A percentile compares a stretch with the other conserved stretches of the same genome.
These are phyloP conservation scores for Triticum aestivum DNA, from an alignment of 176 grass and related monocot genomes.

Conservation along the genomic window IWGSC_CS_RefSeq_v2.1 NC_057795.1:200030017-200030516, in stretches of 20 bases:
- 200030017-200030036: too few relatives aligned
- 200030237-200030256: not conserved
- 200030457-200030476: too few relatives aligned
- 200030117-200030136: constrained; percentile 84
- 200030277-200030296: too few relatives aligned
- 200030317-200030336: too few relatives aligned
- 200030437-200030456: not conserved
- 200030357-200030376: too few relatives aligned
- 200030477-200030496: too few relatives aligned
- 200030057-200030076: constrained; percentile 11
- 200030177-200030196: constrained; percentile 66
- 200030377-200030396: not conserved
- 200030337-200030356: too few relatives aligned
- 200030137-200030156: constrained; percentile 80
- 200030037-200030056: not conserved
- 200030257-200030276: not conserved
- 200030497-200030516: too few relatives aligned
- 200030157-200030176: constrained; percentile 52
- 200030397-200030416: not conserved
- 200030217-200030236: constrained; percentile 53
- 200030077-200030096: constrained; percentile 77
- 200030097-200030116: constrained; percentile 81
- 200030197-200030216: constrained; percentile 88
- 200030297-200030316: too few relatives aligned
- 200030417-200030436: not conserved